Evolutionary conservation across 768 basidiomycete species (phyloP), one percentile per base, ranked within the genome.

Genomic region (Mycena venus): DNA sequence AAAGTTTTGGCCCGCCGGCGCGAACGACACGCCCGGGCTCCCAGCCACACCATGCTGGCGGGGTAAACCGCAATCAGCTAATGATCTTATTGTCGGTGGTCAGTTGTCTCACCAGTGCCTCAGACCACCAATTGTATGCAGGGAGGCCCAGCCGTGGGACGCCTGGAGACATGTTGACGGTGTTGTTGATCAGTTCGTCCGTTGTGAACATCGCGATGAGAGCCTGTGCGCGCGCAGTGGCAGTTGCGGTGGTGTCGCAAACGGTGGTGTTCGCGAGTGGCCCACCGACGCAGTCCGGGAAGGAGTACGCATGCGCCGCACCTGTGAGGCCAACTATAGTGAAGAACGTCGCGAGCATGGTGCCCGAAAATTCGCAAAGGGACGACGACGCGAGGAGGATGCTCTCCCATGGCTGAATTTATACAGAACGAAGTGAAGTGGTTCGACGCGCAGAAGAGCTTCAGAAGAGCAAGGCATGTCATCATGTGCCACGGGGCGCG

Each of bases 61-160:
- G 27, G 10, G n/a, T n/a, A 14, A 23, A 15, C 72, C 9, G 10
- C 15, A 27, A 40, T 55, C 10, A 49, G 29, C 59, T 40, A 44
- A n/a, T 3, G 17, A n/a, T 25, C 2, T 12, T 3, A 14, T 3
- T 9, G 31, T 14, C 19, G 15, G n/a, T 17, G 25, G 10, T 31
- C 11, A 74, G 49, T 44, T 49, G 44, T 14, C 49, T 64, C n/a
- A 91, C 91, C 77, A 91, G 77, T 3, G 86, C 90, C 82, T 91
- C 90, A 27, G 87, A 88, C 90, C 91, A 91, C 90, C 90, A 91
- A 58, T 90, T 84, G 64, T 92, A 92, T 21, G 86, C 78, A 12
- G 90, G 89, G 29, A 92, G 80, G n/a, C 90, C 90, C 3, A 91
- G 84, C 14, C 90, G 86, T 65, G 90, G 81, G 25, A 91, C 89